Percentiles rank a stretch among this genome's conserved stretches.
Conservation (phyloP, 2,329 filamentous ascomycete genomes). For the Capronia americana region DNA sequence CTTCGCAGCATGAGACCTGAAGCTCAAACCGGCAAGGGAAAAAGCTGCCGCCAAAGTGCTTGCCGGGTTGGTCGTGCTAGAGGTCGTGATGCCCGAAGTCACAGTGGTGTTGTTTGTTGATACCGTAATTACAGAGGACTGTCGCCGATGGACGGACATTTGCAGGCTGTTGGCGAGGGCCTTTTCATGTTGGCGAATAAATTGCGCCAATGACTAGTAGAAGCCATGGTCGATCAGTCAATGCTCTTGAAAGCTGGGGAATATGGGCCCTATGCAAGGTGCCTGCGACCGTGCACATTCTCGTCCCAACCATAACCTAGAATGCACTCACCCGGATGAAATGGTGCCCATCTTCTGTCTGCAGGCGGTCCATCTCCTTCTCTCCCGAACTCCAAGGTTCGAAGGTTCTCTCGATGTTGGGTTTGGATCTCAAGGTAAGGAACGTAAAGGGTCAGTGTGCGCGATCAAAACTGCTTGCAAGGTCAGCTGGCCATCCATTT, state of each 20-base stretch:
- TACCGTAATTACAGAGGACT: constrained; percentile 68
- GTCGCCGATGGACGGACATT: constrained; percentile 65
- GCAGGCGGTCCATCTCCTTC: constrained; percentile 54
- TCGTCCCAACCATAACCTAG: not conserved
- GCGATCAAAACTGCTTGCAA: constrained; percentile 45
- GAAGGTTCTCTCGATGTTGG: not conserved
- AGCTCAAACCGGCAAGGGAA: constrained; percentile 82
- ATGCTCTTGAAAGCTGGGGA: not conserved
- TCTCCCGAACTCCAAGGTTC: constrained; percentile 9
- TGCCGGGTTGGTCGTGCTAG: constrained; percentile 67
- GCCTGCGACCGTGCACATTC: constrained; percentile 10
- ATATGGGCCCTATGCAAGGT: not conserved
- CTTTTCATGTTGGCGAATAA: constrained; percentile 96
- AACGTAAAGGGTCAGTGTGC: constrained; percentile 44
- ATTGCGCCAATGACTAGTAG: constrained; percentile 84
- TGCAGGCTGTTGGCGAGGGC: constrained; percentile 95
- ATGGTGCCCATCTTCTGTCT: constrained; percentile 58
- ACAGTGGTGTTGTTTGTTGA: constrained; percentile 64
- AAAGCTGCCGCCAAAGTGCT: constrained; percentile 80
- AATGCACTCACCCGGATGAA: constrained; percentile 53
- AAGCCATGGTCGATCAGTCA: constrained; percentile 14
- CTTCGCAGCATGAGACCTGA: constrained; percentile 84
- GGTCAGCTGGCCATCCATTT: constrained; percentile 44
- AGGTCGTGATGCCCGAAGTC: constrained; percentile 62
- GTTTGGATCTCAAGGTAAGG: constrained; percentile 42